phyloP scores from a whole-genome alignment of 768 basidiomycete species.

The Leccinum aurantiacum region DNA sequence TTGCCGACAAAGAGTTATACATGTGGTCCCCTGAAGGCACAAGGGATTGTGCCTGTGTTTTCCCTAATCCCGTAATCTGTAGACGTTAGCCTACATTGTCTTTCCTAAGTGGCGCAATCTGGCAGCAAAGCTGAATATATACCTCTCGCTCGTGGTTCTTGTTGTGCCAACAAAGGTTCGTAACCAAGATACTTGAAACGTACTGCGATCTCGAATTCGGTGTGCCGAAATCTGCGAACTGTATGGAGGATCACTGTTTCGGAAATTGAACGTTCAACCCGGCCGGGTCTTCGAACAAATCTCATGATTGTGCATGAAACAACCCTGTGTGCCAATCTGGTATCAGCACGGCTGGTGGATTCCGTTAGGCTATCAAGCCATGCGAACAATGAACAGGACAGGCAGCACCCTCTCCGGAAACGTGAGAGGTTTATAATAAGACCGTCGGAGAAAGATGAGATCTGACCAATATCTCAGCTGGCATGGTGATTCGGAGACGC shows the following conservation, averaged over 20 bases:
- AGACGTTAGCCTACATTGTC: not conserved
- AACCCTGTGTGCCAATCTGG: not conserved
- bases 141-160: conserved; percentile 50
- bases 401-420: conserved; percentile 45
- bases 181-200: conserved; percentile 55
- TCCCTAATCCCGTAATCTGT: conserved; percentile 32
- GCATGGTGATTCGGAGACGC: conserved; percentile 19
- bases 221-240: conserved; percentile 61
- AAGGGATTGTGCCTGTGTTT: conserved; percentile 33
- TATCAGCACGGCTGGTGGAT: conserved; percentile 9
- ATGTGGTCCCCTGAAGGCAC: conserved; percentile 48
- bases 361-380: conserved; percentile 53
- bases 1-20: conserved; percentile 25
- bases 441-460: conserved; percentile 47
- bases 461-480: conserved; percentile 31
- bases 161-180: conserved; percentile 42
- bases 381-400: conserved; percentile 53
- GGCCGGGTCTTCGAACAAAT: conserved; percentile 40
- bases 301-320: conserved; percentile 35
- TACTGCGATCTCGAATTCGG: conserved; percentile 57
- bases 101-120: not conserved
- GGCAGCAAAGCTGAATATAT: conserved; percentile 9
- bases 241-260: conserved; percentile 45
- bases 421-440: conserved; percentile 55
- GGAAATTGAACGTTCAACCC: conserved; percentile 40